phyloP scores from a whole-genome alignment of 306 rosid species.

The Astragalus membranaceus region DNA sequence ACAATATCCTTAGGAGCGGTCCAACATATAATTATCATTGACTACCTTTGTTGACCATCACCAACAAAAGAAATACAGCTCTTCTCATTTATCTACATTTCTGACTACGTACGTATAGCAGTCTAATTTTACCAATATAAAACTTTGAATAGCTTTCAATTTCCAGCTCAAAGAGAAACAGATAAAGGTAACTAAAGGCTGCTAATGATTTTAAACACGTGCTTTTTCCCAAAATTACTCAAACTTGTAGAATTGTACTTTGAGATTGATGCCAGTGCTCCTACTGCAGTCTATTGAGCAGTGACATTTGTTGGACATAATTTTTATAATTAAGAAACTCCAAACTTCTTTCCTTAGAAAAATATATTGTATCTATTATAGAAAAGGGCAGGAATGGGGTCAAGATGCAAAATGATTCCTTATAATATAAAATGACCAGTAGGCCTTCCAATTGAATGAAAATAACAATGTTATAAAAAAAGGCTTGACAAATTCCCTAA shows the following conservation, averaged over 20 bases:
- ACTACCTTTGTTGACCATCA: background rate
- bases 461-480: background rate
- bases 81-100: background rate
- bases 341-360: background rate
- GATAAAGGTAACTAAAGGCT: background rate
- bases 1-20: background rate
- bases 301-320: background rate
- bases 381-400: background rate
- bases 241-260: background rate
- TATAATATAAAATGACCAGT: background rate
- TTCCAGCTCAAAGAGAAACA: background rate
- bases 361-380: background rate
- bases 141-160: background rate
- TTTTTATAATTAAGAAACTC: background rate
- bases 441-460: background rate
- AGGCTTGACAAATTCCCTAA: background rate
- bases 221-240: background rate
- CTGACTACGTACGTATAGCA: background rate
- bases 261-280: background rate
- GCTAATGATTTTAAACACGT: background rate
- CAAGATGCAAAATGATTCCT: constrained; percentile 4
- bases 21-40: background rate
- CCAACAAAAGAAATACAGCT: background rate
- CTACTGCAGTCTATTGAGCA: background rate
- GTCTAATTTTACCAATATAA: background rate